Evolutionary conservation across 176 grass and related monocot species (phyloP).

Genomic region (Olyra latifolia): DNA sequence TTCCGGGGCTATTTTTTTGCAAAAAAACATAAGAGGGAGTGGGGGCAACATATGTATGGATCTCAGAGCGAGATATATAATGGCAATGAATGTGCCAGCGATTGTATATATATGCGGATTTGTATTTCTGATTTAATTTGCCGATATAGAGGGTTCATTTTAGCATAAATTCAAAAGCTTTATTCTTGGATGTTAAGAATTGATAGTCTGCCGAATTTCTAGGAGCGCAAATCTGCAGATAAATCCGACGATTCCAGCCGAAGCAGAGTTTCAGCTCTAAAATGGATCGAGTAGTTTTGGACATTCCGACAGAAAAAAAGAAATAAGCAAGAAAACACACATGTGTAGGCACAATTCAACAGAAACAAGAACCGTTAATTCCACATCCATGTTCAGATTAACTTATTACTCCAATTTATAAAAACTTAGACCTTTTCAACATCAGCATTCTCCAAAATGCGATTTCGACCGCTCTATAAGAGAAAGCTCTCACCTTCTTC

Average conservation of each 20-base stretch:
- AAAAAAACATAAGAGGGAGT: too few relatives aligned
- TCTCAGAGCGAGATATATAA: too few relatives aligned
- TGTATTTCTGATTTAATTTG: background rate
- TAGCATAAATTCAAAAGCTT: too few relatives aligned
- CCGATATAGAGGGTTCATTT: background rate
- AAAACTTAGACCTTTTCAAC: too few relatives aligned
- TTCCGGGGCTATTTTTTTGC: too few relatives aligned
- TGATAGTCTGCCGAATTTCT: background rate
- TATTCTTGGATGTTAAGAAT: background rate
- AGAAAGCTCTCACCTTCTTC: background rate
- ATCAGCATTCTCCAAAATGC: too few relatives aligned
- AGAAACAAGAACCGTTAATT: background rate
- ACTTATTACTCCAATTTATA: too few relatives aligned
- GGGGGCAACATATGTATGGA: too few relatives aligned
- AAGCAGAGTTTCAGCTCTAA: background rate
- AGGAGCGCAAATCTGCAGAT: background rate
- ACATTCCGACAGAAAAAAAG: background rate
- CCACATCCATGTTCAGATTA: background rate
- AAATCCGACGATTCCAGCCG: background rate
- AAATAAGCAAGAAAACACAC: background rate
- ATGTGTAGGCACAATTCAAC: background rate
- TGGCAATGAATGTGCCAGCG: too few relatives aligned
- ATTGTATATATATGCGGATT: too few relatives aligned
- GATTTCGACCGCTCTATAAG: too few relatives aligned
- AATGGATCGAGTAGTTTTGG: background rate